phyloP scores from a whole-genome alignment of 441 rosid genomes.

The Bruguiera hainesii region DNA sequence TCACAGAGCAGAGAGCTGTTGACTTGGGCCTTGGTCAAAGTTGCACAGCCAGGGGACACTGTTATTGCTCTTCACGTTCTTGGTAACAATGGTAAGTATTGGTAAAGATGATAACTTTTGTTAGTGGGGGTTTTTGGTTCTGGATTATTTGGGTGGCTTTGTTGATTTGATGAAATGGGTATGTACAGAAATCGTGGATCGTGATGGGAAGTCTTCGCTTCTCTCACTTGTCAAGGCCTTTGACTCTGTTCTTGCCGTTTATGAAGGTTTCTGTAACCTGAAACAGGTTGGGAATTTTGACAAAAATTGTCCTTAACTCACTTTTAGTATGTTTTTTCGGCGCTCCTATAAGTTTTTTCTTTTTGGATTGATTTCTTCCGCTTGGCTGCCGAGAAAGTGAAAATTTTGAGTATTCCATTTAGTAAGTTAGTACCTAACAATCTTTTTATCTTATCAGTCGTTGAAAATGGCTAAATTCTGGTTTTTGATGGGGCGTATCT shows the following conservation, averaged over 20 bases:
- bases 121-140: not conserved
- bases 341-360: not conserved
- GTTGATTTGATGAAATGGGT: constrained; percentile 43
- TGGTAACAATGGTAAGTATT: constrained; percentile 45
- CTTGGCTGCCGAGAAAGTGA: constrained; percentile 14
- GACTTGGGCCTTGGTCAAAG: constrained; percentile 90
- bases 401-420: not conserved
- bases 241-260: constrained; percentile 75
- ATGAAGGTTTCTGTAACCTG: constrained; percentile 95
- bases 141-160: constrained; percentile 26
- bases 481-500: constrained; percentile 5
- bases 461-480: not conserved
- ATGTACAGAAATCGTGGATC: constrained; percentile 61
- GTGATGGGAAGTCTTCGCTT: constrained; percentile 74
- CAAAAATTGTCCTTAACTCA: no score
- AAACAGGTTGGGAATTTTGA: constrained; percentile 50
- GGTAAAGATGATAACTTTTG: no score
- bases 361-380: not conserved
- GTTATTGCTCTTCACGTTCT: constrained; percentile 89
- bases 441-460: no score
- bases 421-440: no score
- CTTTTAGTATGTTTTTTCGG: not conserved
- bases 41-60: constrained; percentile 75
- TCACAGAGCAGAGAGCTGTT: constrained; percentile 67
- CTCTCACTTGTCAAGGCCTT: constrained; percentile 71